Conservation (phyloP, 169 alveolate species). For the Theileria orientalis region DNA sequence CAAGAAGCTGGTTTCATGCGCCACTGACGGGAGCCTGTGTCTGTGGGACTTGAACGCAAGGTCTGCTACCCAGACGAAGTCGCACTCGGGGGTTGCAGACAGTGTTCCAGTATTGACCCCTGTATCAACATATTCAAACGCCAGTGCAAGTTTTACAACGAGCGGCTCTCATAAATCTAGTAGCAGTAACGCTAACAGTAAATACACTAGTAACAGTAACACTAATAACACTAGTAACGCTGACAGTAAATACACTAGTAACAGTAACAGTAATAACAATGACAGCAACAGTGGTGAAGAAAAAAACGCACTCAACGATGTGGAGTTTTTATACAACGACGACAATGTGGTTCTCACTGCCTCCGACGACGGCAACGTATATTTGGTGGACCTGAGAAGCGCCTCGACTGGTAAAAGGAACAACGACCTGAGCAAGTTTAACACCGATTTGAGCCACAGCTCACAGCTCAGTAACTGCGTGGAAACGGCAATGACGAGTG, state of each 20-base stretch:
- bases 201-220: background rate
- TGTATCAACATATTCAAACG: conserved; percentile 20
- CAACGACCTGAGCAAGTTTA: too few relatives aligned
- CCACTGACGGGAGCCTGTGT: conserved; percentile 85
- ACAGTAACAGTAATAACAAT: background rate
- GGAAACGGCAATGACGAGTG: background rate
- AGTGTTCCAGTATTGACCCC: conserved; percentile 49
- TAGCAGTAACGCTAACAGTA: background rate
- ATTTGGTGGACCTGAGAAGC: background rate
- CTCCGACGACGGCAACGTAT: conserved; percentile 10
- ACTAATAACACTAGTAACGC: conserved; percentile 37
- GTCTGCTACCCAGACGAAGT: conserved; percentile 12
- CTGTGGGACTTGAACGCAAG: conserved; percentile 86
- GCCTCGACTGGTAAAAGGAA: background rate
- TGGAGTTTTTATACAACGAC: background rate
- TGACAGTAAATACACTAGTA: conserved; percentile 9
- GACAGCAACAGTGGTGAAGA: background rate
- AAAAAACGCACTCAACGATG: conserved; percentile 11
- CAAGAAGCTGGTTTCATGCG: conserved; percentile 83
- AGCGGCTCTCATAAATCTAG: background rate
- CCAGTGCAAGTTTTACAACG: conserved; percentile 10
- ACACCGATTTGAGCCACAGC: background rate
- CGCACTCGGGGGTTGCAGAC: conserved; percentile 48
- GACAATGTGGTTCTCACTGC: conserved; percentile 14
- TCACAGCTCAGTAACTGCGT: background rate